Evolutionary conservation across 148 eudicot species (phyloP).

Genomic region (Arctostaphylos glauca): DNA sequence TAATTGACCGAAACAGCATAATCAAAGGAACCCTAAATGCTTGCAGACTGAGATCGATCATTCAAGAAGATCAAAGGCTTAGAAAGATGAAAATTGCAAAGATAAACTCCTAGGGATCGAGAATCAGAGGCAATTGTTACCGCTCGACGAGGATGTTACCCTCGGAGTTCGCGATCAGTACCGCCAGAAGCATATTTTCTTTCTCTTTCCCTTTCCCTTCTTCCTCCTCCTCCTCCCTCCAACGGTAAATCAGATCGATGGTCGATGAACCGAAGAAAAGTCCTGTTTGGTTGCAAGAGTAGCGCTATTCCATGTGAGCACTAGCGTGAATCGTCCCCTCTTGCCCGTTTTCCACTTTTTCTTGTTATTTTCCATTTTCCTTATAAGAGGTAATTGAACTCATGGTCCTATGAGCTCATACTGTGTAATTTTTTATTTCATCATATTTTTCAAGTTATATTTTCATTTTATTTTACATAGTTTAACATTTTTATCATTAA

Average conservation of each 20-base stretch:
- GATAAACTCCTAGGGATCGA: not conserved
- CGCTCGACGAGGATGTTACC: slow-evolving; percentile 63
- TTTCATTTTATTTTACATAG: no score
- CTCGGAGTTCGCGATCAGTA: slow-evolving; percentile 51
- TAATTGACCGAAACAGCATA: not conserved
- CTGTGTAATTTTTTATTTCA: no score
- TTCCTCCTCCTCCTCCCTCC: not conserved
- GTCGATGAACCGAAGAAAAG: not conserved
- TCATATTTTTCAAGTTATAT: no score
- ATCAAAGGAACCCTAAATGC: not conserved
- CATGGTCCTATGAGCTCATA: no score
- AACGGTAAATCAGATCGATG: not conserved
- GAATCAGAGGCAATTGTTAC: slow-evolving; percentile 19
- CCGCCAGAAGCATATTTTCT: slow-evolving; percentile 46
- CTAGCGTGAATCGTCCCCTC: not conserved
- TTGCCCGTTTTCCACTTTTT: no score
- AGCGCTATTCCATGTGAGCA: not conserved
- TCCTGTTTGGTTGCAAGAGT: not conserved
- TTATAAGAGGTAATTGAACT: no score
- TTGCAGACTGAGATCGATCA: not conserved
- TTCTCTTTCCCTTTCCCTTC: not conserved
- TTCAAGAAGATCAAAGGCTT: not conserved
- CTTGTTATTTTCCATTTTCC: no score
- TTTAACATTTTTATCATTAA: no score
- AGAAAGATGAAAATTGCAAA: not conserved